Conservation (phyloP, 805 yeast genomes). For the Hanseniaspora vineae region DNA sequence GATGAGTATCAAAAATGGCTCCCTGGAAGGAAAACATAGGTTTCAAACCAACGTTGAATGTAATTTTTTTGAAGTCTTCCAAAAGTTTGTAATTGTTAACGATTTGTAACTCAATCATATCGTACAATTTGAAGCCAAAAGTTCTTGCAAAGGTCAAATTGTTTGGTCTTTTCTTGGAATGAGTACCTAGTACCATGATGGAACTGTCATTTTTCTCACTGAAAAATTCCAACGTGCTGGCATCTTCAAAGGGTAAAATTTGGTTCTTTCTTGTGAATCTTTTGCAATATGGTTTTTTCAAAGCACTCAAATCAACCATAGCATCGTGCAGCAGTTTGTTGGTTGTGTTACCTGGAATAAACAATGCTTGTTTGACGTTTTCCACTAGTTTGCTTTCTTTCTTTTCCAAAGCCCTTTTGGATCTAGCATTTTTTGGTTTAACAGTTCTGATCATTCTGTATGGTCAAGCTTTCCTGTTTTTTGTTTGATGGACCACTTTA, state of each 20-base stretch:
- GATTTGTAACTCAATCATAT: slow-evolving; percentile 82
- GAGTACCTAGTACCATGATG: slow-evolving; percentile 61
- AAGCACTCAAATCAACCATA: slow-evolving; percentile 74
- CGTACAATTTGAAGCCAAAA: slow-evolving; percentile 80
- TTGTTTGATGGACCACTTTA: neutral
- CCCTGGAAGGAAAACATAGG: slow-evolving; percentile 95
- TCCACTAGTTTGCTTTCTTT: slow-evolving; percentile 82
- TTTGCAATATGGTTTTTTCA: slow-evolving; percentile 83
- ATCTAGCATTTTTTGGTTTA: slow-evolving; percentile 88
- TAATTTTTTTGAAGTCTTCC: slow-evolving; percentile 63
- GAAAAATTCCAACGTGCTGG: slow-evolving; percentile 73
- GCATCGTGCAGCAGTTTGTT: slow-evolving; percentile 76
- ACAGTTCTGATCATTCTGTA: slow-evolving; percentile 31
- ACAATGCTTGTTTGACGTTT: slow-evolving; percentile 79
- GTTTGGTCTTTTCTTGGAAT: slow-evolving; percentile 87
- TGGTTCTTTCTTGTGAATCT: slow-evolving; percentile 84
- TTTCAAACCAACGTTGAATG: slow-evolving; percentile 79
- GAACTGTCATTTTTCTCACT: slow-evolving; percentile 91
- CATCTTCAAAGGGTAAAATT: slow-evolving; percentile 86
- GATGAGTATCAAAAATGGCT: slow-evolving; percentile 78
- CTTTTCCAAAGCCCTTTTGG: slow-evolving; percentile 86
- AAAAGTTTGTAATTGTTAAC: slow-evolving; percentile 58
- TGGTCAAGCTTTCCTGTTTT: too few relatives aligned
- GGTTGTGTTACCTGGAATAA: slow-evolving; percentile 79
- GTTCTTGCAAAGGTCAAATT: slow-evolving; percentile 80